Percentiles rank a stretch among this genome's conserved stretches.
Evolutionary conservation across 306 rosid species (phyloP).

Genomic region (Fragaria ananassa): DNA sequence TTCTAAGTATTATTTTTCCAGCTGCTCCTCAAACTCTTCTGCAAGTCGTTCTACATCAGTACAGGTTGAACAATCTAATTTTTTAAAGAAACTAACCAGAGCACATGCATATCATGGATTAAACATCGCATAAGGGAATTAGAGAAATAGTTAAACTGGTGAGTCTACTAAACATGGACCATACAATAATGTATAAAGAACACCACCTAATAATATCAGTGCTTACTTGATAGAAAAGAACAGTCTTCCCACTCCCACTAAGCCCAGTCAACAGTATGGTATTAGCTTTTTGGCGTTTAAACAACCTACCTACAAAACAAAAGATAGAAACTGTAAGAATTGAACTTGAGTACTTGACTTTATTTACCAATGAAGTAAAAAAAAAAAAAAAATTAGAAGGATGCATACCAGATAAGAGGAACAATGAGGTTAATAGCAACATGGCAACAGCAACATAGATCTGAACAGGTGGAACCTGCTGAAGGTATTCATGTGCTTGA

Average conservation of each 20-base stretch:
- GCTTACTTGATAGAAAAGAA: constrained; percentile 75
- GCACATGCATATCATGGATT: no score
- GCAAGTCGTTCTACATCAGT: no score
- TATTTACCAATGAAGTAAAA: background rate
- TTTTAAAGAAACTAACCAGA: background rate
- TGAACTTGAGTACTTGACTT: background rate
- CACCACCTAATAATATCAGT: background rate
- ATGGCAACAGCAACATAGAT: constrained; percentile 53
- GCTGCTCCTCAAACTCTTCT: no score
- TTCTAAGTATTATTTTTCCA: no score
- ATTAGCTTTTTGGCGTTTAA: constrained; percentile 61
- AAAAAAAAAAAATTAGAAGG: background rate
- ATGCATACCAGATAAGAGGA: constrained; percentile 43
- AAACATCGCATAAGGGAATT: background rate
- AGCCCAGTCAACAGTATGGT: constrained; percentile 77
- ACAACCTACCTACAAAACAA: constrained; percentile 54
- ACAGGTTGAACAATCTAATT: no score
- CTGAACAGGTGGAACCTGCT: constrained; percentile 54
- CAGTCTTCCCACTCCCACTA: constrained; percentile 81
- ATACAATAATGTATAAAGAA: background rate
- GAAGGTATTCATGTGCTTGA: constrained; percentile 28
- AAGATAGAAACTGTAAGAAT: background rate
- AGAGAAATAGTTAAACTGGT: background rate
- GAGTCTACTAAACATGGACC: background rate
- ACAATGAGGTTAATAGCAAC: constrained; percentile 41